Percentiles rank a stretch among this genome's conserved stretches.
Conservation (phyloP, 768 basidiomycete species). For the Hemileccinum impolitum region DNA sequence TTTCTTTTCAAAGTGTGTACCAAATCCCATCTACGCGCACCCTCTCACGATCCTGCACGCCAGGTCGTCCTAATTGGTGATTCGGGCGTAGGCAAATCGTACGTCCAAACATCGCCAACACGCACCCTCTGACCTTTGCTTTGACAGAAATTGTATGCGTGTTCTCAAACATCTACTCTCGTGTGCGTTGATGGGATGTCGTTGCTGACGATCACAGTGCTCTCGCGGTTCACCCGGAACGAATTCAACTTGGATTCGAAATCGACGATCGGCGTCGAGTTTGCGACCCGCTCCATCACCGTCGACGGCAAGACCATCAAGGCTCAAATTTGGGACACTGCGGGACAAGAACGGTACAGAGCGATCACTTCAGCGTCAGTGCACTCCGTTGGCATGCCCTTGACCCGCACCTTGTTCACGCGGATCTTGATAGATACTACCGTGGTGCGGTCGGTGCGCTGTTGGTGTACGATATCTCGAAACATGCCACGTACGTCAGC, state of each 20-base stretch:
- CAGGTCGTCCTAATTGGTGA: conserved; percentile 99
- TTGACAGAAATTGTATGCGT: conserved; percentile 34
- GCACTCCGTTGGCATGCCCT: not conserved
- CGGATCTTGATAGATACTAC: conserved; percentile 67
- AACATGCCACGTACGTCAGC: conserved; percentile 91
- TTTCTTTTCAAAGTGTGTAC: conserved; percentile 90
- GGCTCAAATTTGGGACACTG: conserved; percentile 99
- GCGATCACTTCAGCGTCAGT: conserved; percentile 94
- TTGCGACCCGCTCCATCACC: conserved; percentile 91
- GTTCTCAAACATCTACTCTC: not conserved
- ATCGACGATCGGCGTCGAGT: conserved; percentile 99
- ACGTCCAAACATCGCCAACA: conserved; percentile 38
- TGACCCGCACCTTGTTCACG: not conserved
- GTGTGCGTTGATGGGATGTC: not conserved
- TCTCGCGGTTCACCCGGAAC: conserved; percentile 98
- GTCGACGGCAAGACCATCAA: conserved; percentile 98
- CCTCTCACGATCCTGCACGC: not conserved
- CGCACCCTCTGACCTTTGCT: not conserved
- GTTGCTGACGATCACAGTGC: conserved; percentile 53
- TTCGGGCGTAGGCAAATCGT: conserved; percentile 99
- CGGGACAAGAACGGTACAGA: conserved; percentile 95
- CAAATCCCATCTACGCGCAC: not conserved
- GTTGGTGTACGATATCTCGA: conserved; percentile 91
- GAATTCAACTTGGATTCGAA: conserved; percentile 99
- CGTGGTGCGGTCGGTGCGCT: conserved; percentile 94